phyloP scores from a whole-genome alignment of 345 rosid genomes.

The Conringia planisiliqua region DNA sequence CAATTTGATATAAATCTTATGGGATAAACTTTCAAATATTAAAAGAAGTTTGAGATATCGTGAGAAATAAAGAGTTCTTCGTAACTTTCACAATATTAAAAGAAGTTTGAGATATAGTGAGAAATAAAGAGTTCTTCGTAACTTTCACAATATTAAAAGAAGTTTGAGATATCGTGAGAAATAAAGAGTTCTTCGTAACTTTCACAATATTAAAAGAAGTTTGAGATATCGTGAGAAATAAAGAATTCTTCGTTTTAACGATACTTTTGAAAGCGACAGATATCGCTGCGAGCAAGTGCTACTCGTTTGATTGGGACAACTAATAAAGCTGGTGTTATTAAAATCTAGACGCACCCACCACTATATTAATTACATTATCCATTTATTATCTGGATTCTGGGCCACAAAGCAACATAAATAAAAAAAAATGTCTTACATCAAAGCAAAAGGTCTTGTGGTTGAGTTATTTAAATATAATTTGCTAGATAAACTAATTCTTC shows the following conservation, averaged over 20 bases:
- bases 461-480: neutral
- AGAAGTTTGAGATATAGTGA: neutral
- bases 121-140: neutral
- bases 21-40: neutral
- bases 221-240: neutral
- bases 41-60: neutral
- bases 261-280: neutral
- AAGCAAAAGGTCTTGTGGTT: neutral
- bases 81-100: neutral
- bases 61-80: neutral
- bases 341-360: neutral
- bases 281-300: conserved; percentile 3
- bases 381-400: conserved; percentile 1
- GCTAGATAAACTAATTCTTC: too few relatives aligned
- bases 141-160: neutral
- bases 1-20: too few relatives aligned
- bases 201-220: neutral
- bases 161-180: neutral
- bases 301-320: conserved; percentile 5
- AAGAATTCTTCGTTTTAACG: neutral
- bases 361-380: conserved; percentile 15
- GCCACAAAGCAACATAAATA: neutral
- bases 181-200: neutral
- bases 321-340: too few relatives aligned
- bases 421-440: neutral